Percentiles rank a stretch among this genome's conserved stretches.
Conservation (phyloP, 2,329 filamentous ascomycete genomes). For the Ploettnerulaceae sp. region DNA sequence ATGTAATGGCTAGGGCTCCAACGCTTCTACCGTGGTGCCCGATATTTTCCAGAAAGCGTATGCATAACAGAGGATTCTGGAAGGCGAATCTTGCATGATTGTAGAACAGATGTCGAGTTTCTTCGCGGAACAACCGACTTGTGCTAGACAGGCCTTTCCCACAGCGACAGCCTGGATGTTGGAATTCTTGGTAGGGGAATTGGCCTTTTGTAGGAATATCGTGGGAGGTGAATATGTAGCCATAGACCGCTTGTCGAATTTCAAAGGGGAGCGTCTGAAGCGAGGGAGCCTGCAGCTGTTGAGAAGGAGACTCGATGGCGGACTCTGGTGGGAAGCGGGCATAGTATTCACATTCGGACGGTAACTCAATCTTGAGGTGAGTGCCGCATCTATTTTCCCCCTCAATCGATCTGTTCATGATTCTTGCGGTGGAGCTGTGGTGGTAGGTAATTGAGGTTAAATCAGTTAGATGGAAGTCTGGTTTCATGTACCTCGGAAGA, state of each 20-base stretch:
- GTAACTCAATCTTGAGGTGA: too few species aligned
- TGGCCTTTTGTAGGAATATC: not conserved
- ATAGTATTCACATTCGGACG: too few species aligned
- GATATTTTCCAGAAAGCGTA: slow-evolving; percentile 8
- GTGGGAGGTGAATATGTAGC: slow-evolving; percentile 12
- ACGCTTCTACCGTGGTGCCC: slow-evolving; percentile 2
- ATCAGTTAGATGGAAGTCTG: not conserved
- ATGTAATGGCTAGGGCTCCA: slow-evolving; percentile 2
- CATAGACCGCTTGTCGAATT: slow-evolving; percentile 18
- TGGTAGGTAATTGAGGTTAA: too few species aligned
- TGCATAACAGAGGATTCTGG: not conserved
- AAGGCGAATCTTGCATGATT: slow-evolving; percentile 14
- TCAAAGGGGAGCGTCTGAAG: slow-evolving; percentile 17
- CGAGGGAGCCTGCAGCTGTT: not conserved
- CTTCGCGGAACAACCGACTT: slow-evolving; percentile 11
- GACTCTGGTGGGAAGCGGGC: too few species aligned
- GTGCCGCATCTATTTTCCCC: too few species aligned
- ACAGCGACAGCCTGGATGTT: slow-evolving; percentile 12
- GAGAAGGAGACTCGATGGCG: not conserved
- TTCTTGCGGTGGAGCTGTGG: too few species aligned
- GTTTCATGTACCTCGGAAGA: not conserved
- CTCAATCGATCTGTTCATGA: too few species aligned
- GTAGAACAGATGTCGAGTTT: slow-evolving; percentile 15
- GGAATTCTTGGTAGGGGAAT: not conserved
- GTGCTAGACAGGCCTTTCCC: slow-evolving; percentile 15